Evolutionary conservation across 805 yeast genomes (phyloP).

Genomic region (Ogataea pilisensis): DNA sequence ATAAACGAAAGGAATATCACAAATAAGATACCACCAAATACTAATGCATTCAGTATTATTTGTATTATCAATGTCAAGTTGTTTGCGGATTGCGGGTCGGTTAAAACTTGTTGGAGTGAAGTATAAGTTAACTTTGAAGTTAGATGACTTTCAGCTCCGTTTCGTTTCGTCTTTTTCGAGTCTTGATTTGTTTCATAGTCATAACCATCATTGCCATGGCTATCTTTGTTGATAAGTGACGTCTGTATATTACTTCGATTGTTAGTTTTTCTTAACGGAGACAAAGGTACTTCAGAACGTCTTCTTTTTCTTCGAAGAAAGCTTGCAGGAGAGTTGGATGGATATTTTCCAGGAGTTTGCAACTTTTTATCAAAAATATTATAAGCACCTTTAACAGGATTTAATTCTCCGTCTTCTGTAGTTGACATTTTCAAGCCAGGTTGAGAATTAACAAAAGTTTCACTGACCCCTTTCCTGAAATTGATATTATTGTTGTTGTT

Average conservation of each 20-base stretch:
- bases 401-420: conserved; percentile 19
- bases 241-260: not conserved
- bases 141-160: not conserved
- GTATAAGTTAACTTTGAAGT: not conserved
- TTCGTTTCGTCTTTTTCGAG: not conserved
- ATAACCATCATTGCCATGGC: not conserved
- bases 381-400: conserved; percentile 29
- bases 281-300: conserved; percentile 9
- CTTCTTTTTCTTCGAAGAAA: conserved; percentile 15
- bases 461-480: conserved; percentile 16
- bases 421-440: conserved; percentile 21
- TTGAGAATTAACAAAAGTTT: conserved; percentile 19
- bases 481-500: not conserved
- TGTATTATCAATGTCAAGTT: conserved; percentile 26
- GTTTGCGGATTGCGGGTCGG: conserved; percentile 26
- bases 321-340: conserved; percentile 1
- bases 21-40: conserved; percentile 18
- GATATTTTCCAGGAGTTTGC: not conserved
- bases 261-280: not conserved
- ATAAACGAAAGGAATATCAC: conserved; percentile 19
- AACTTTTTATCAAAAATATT: conserved; percentile 22
- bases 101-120: conserved; percentile 13
- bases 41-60: conserved; percentile 22
- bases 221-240: not conserved
- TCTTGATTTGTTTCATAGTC: not conserved